A percentile compares a stretch with the other conserved stretches of the same genome.
These are phyloP conservation scores for Hanseniaspora gamundiae DNA, from an alignment of 1,139 yeast species.

Conservation along the genomic window DNA sequence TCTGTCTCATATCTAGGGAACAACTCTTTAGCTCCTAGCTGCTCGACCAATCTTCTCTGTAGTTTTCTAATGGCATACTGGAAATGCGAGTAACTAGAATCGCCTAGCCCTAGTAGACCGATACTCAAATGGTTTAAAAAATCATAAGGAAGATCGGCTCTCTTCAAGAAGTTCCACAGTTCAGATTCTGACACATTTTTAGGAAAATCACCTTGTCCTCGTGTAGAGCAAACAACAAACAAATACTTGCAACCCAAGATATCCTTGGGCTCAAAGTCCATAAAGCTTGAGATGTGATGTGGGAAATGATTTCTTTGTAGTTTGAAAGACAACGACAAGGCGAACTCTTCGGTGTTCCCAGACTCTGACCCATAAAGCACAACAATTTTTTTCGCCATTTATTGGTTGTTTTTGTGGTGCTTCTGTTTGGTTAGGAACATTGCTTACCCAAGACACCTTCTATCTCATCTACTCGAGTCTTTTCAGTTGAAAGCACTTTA, in stretches of 20 bases:
- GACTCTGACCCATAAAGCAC: conserved; percentile 87
- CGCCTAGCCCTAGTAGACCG: conserved; percentile 87
- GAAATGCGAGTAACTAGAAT: conserved; percentile 77
- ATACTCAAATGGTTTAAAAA: conserved; percentile 50
- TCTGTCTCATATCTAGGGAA: conserved; percentile 79
- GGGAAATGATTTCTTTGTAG: conserved; percentile 43
- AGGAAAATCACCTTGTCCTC: conserved; percentile 95
- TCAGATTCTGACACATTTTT: conserved; percentile 43
- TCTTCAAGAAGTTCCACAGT: conserved; percentile 64
- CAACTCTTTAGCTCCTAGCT: conserved; percentile 70
- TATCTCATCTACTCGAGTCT: no score
- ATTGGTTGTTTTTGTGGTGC: not conserved
- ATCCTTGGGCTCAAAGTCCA: conserved; percentile 46
- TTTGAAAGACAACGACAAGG: conserved; percentile 46
- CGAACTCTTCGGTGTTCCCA: conserved; percentile 84
- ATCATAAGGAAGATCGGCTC: conserved; percentile 52
- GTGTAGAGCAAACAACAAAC: conserved; percentile 71
- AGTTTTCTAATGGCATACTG: conserved; percentile 78
- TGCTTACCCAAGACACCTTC: no score
- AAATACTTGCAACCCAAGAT: conserved; percentile 38
- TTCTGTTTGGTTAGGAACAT: not conserved
- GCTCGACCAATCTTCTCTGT: conserved; percentile 55
- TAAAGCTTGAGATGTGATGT: conserved; percentile 43
- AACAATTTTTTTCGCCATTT: conserved; percentile 30
- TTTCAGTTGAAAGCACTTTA: no score